Evolutionary conservation across 2,329 filamentous ascomycete genomes (phyloP).

Genomic region (Microthyrium microscopicum): DNA sequence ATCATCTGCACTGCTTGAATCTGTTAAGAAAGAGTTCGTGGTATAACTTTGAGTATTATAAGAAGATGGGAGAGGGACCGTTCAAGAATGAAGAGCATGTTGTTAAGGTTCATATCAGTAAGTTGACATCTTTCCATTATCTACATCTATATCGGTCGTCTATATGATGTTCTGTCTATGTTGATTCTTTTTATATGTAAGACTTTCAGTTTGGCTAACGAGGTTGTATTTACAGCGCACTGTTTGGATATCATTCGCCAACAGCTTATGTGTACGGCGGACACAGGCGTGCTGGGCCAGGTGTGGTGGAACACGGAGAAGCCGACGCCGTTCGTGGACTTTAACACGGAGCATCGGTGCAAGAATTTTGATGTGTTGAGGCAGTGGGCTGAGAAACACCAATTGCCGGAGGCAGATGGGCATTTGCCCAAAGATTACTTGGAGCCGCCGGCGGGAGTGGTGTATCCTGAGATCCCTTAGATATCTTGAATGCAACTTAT

Average conservation of each 20-base stretch:
- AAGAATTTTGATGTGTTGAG: slow-evolving; percentile 38
- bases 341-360: slow-evolving; percentile 43
- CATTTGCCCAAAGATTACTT: slow-evolving; percentile 4
- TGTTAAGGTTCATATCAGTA: slow-evolving; percentile 40
- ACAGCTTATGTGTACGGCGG: slow-evolving; percentile 45
- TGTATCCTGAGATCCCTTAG: slow-evolving; percentile 1
- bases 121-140: slow-evolving; percentile 14
- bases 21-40: slow-evolving; percentile 40
- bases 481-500: too few species aligned
- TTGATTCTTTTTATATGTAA: slow-evolving; percentile 5
- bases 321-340: slow-evolving; percentile 40
- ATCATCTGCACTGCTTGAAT: slow-evolving; percentile 45
- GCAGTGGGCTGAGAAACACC: slow-evolving; percentile 36
- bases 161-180: neutral
- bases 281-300: slow-evolving; percentile 43
- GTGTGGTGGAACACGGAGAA: slow-evolving; percentile 36
- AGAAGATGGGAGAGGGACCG: slow-evolving; percentile 29
- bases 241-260: slow-evolving; percentile 46
- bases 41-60: slow-evolving; percentile 45
- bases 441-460: neutral
- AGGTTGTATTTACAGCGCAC: slow-evolving; percentile 25
- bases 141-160: neutral
- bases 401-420: slow-evolving; percentile 23
- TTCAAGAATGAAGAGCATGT: slow-evolving; percentile 41
- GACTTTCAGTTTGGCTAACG: too few species aligned